Conservation (phyloP, 192 early-diverging fungal genomes). For the Lobosporangium transversale region DNA sequence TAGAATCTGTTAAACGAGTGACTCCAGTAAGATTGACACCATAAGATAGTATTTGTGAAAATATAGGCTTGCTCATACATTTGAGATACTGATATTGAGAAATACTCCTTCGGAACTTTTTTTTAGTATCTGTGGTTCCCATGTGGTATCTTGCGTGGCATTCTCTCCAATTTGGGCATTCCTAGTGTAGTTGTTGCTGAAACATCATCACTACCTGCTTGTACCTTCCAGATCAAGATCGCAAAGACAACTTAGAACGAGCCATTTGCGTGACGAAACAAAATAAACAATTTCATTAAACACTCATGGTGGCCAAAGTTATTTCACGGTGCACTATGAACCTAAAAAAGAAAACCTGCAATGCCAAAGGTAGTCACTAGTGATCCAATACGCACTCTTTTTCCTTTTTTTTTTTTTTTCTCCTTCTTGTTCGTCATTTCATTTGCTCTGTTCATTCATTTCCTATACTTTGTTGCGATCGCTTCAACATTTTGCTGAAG, state of each 20-base stretch:
- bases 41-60: too few species aligned
- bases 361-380: too few species aligned
- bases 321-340: too few species aligned
- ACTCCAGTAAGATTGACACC: constrained; percentile 70
- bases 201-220: constrained; percentile 83
- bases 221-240: constrained; percentile 83
- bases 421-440: background rate
- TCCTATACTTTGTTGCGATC: background rate
- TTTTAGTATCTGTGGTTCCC: constrained; percentile 92
- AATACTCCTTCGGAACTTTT: too few species aligned
- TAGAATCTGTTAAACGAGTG: constrained; percentile 81
- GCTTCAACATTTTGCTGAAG: background rate
- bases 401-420: constrained; percentile 12
- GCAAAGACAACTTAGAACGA: constrained; percentile 54
- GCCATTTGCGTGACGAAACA: background rate
- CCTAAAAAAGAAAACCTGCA: too few species aligned
- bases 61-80: too few species aligned
- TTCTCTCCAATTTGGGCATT: constrained; percentile 90
- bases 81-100: too few species aligned
- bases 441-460: background rate
- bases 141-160: constrained; percentile 96
- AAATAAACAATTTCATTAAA: background rate
- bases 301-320: too few species aligned
- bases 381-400: too few species aligned
- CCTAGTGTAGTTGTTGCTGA: constrained; percentile 88